These are phyloP conservation scores for Nakazawaea ernobii DNA, from an alignment of 805 yeast genomes.

Conservation along the genomic window DNA sequence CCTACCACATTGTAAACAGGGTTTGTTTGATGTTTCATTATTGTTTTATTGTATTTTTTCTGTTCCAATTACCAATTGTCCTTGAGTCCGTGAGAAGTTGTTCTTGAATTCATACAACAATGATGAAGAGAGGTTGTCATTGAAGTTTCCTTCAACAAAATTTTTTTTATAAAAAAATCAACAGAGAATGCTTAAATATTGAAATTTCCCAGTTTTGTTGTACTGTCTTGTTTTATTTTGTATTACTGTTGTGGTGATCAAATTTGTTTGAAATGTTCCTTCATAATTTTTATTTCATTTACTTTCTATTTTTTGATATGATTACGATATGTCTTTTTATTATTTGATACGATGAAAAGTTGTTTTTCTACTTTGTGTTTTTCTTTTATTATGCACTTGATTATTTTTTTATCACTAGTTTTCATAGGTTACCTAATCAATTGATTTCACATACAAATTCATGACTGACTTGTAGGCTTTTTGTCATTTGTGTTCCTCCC, in stretches of 20 bases:
- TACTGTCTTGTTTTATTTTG: no score
- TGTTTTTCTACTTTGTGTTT: constrained; percentile 8
- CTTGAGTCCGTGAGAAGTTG: no score
- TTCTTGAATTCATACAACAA: no score
- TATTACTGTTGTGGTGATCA: neutral
- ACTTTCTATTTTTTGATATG: neutral
- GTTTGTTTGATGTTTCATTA: no score
- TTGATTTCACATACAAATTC: neutral
- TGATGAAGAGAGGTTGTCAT: no score
- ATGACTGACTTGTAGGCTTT: no score
- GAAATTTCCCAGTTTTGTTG: neutral
- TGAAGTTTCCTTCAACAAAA: no score
- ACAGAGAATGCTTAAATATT: no score
- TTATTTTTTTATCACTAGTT: neutral
- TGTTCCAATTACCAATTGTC: neutral
- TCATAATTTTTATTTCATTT: neutral
- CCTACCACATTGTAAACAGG: neutral
- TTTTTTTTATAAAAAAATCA: no score
- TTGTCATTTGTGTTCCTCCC: no score
- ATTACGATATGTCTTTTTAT: constrained; percentile 7
- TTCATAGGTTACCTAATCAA: neutral
- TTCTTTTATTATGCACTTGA: constrained; percentile 15
- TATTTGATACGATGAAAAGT: constrained; percentile 4
- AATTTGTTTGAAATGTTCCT: neutral
- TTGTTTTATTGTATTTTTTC: no score